Conservation (phyloP, 352 stramenopile species). For the Poterioochromonas sp. region DNA sequence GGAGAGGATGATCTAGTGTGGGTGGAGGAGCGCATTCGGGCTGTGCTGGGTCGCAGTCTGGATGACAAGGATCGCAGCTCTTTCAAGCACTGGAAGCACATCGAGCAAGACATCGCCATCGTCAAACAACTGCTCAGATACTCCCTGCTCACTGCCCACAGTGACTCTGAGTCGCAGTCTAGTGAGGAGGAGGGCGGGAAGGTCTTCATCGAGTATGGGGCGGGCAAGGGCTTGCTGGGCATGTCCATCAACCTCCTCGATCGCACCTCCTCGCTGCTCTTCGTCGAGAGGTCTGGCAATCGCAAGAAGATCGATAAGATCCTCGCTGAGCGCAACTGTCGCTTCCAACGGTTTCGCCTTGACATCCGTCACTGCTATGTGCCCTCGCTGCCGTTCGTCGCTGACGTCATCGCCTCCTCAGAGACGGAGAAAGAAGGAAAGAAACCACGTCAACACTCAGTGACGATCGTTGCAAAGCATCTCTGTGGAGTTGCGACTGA, state of each 20-base stretch:
- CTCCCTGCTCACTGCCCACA: neutral
- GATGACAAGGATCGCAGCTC: neutral
- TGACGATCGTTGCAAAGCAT: conserved; percentile 17
- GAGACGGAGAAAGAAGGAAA: neutral
- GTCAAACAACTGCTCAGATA: conserved; percentile 3
- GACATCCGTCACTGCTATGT: conserved; percentile 22
- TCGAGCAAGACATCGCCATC: conserved; percentile 2
- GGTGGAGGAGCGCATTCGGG: too few species aligned
- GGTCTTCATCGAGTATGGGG: conserved; percentile 8
- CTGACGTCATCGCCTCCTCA: neutral
- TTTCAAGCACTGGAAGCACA: neutral
- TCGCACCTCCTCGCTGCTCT: neutral
- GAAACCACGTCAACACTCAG: too few species aligned
- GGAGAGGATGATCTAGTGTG: too few species aligned
- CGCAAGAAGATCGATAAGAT: conserved; percentile 15
- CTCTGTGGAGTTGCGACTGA: conserved; percentile 15
- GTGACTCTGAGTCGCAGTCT: neutral
- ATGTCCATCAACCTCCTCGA: neutral
- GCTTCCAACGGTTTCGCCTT: neutral
- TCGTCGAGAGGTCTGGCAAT: neutral
- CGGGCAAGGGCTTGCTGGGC: conserved; percentile 14
- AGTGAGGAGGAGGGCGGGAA: neutral
- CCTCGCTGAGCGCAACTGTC: neutral
- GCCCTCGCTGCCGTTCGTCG: neutral
- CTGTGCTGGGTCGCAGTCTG: neutral